phyloP scores from a whole-genome alignment of 2,329 filamentous ascomycete genomes.

The Penicillium freii region DNA sequence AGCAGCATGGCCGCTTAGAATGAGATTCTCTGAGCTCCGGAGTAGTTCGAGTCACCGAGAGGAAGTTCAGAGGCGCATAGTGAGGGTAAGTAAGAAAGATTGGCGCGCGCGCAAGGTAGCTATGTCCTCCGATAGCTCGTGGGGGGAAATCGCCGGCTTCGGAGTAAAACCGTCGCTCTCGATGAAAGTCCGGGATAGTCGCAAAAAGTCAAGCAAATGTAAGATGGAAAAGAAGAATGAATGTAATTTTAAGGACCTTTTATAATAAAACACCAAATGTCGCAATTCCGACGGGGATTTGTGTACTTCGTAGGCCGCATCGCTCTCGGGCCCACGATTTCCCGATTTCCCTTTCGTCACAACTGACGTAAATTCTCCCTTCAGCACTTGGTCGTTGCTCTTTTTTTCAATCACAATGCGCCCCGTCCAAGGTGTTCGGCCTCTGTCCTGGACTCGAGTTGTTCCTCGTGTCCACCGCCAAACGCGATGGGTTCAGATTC shows the following conservation, averaged over 20 bases:
- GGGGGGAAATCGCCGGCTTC: slow-evolving; percentile 35
- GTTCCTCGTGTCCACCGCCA: slow-evolving; percentile 30
- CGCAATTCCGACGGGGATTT: slow-evolving; percentile 26
- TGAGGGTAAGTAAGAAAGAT: slow-evolving; percentile 13
- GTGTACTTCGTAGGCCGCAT: slow-evolving; percentile 14
- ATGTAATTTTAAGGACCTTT: neutral
- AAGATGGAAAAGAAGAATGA: neutral
- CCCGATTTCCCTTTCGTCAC: slow-evolving; percentile 20
- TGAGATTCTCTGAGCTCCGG: neutral
- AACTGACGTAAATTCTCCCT: slow-evolving; percentile 28
- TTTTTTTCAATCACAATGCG: slow-evolving; percentile 31
- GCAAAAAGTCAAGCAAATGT: neutral
- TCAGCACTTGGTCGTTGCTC: slow-evolving; percentile 2
- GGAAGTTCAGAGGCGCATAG: slow-evolving; percentile 27
- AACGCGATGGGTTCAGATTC: slow-evolving; percentile 45
- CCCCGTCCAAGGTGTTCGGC: slow-evolving; percentile 37
- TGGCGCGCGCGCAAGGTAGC: slow-evolving; percentile 12
- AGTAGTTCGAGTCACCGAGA: neutral
- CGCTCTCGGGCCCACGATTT: slow-evolving; percentile 26
- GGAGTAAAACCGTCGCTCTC: slow-evolving; percentile 27
- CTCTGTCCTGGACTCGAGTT: slow-evolving; percentile 35
- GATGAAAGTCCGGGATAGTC: neutral
- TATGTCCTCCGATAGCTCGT: slow-evolving; percentile 21
- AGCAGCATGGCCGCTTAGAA: slow-evolving; percentile 35
- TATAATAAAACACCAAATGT: slow-evolving; percentile 16